Evolutionary conservation across 345 rosid genomes (phyloP).

Genomic region (Acer saccharum): DNA sequence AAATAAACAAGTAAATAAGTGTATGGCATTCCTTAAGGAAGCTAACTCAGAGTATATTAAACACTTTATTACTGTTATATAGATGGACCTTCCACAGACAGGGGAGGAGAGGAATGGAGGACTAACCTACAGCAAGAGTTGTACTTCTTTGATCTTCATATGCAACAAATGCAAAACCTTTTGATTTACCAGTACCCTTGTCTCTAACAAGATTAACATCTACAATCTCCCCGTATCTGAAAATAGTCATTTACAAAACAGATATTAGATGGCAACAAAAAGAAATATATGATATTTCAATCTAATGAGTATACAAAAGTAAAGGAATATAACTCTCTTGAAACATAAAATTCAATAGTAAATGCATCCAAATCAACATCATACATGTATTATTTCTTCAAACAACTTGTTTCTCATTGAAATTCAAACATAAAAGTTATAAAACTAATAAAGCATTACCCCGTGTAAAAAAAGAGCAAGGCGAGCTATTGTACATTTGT

Average conservation of each 20-base stretch:
- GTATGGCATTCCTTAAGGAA: background rate
- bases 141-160: conserved; percentile 98
- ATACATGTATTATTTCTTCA: background rate
- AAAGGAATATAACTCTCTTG: background rate
- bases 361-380: background rate
- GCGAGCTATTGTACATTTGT: no score
- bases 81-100: background rate
- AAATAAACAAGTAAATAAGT: background rate
- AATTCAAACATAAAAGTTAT: no score
- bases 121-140: conserved; percentile 85
- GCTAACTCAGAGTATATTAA: background rate
- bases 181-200: conserved; percentile 91
- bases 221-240: conserved; percentile 85
- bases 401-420: background rate
- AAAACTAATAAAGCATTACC: no score
- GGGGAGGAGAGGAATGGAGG: background rate
- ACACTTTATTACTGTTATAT: background rate
- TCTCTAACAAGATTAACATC: conserved; percentile 91
- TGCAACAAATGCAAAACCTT: conserved; percentile 86
- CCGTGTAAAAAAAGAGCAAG: no score
- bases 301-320: background rate
- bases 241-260: background rate
- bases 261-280: background rate
- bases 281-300: background rate
- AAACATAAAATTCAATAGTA: background rate